Percentiles rank a stretch among this genome's conserved stretches.
phyloP scores from a whole-genome alignment of 495 filamentous ascomycete species.

The Bryoglossum gracile region DNA sequence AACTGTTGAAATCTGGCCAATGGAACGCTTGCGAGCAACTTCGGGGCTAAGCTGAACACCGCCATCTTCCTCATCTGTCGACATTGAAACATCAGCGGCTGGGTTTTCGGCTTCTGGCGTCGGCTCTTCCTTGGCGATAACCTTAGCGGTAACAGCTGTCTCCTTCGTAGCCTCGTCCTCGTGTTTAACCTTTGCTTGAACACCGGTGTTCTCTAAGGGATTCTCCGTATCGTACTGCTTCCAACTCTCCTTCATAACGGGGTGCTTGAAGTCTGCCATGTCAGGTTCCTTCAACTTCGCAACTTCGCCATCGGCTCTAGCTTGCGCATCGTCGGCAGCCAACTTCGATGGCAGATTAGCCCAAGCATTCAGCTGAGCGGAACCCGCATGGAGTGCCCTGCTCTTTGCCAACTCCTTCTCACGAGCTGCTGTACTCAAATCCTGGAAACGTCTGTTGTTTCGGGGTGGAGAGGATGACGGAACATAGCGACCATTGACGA shows the following conservation, averaged over 20 bases:
- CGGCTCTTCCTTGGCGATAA: too few species aligned
- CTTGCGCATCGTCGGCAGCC: conserved; percentile 6
- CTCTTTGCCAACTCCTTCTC: not conserved
- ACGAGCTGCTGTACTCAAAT: not conserved
- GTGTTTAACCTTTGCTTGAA: not conserved
- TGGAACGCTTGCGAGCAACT: too few species aligned
- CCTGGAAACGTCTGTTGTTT: too few species aligned
- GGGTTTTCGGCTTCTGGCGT: too few species aligned
- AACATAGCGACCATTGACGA: too few species aligned
- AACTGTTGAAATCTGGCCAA: too few species aligned
- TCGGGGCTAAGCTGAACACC: too few species aligned
- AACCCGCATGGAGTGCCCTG: not conserved
- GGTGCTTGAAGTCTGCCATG: conserved; percentile 2
- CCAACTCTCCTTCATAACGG: conserved; percentile 20
- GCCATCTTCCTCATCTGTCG: too few species aligned
- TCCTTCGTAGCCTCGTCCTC: conserved; percentile 4
- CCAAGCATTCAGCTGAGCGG: conserved; percentile 16
- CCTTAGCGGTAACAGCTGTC: too few species aligned
- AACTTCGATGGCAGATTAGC: conserved; percentile 10
- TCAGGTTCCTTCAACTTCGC: not conserved
- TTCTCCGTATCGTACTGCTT: conserved; percentile 16
- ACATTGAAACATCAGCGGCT: too few species aligned
- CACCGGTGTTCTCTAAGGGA: conserved; percentile 10
- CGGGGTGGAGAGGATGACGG: too few species aligned
- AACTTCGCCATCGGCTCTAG: conserved; percentile 11